phyloP scores from a whole-genome alignment of 306 rosid species.

The Crotalaria pallida region DNA sequence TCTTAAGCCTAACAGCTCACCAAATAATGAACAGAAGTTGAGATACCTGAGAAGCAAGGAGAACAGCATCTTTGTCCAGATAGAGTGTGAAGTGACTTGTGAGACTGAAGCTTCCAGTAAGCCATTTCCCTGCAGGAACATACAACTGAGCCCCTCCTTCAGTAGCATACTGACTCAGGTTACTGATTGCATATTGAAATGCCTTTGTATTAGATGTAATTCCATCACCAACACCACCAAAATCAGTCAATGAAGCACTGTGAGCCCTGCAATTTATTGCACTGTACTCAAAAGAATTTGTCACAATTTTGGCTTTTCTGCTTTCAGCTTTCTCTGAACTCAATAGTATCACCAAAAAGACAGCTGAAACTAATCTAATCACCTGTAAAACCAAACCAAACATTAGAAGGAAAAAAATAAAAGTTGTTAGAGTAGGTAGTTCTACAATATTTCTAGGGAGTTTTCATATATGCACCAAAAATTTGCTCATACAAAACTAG shows the following conservation, averaged over 20 bases:
- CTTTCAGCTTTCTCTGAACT: conserved; percentile 43
- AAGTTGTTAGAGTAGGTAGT: not conserved
- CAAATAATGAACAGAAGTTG: not conserved
- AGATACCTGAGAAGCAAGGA: conserved; percentile 74
- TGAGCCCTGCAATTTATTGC: conserved; percentile 69
- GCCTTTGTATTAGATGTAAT: conserved; percentile 70
- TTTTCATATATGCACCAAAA: too few species aligned
- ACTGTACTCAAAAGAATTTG: conserved; percentile 46
- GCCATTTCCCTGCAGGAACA: conserved; percentile 84
- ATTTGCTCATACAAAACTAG: not conserved
- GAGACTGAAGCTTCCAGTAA: conserved; percentile 75
- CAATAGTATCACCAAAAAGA: conserved; percentile 27
- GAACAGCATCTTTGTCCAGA: conserved; percentile 69
- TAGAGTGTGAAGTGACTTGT: conserved; percentile 74
- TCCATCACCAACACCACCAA: conserved; percentile 88
- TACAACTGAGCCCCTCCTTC: conserved; percentile 68
- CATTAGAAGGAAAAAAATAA: conserved; percentile 7
- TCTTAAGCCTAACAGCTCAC: too few species aligned
- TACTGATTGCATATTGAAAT: conserved; percentile 52
- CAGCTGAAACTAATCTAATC: not conserved
- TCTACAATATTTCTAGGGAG: not conserved
- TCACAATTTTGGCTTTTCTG: conserved; percentile 27
- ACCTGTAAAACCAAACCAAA: conserved; percentile 22
- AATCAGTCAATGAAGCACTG: conserved; percentile 67
- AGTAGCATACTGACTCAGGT: conserved; percentile 52